These are phyloP conservation scores for Pinus tabuliformis DNA, from an alignment of 75 land plant species.

Conservation along the genomic window DNA sequence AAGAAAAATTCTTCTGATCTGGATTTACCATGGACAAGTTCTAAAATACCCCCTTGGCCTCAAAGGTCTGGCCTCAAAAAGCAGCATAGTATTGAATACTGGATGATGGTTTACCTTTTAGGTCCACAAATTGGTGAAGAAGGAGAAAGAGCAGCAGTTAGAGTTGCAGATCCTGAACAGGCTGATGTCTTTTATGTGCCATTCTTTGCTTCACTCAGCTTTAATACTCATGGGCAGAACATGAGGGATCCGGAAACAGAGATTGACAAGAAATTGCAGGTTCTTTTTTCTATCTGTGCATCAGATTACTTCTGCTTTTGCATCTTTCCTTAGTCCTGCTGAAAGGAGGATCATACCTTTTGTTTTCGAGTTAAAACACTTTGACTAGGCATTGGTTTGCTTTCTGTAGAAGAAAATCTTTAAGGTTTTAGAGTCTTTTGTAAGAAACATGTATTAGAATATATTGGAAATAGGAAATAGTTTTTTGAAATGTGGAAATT, in stretches of 20 bases:
- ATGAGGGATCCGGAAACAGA: constrained; percentile 71
- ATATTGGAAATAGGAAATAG: too few species aligned
- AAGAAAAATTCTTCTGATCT: constrained; percentile 20
- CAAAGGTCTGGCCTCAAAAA: constrained; percentile 46
- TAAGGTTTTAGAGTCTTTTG: too few species aligned
- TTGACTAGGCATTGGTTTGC: too few species aligned
- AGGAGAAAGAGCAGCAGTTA: constrained; percentile 39
- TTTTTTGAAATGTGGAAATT: too few species aligned
- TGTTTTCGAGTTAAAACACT: too few species aligned
- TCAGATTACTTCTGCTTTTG: not conserved
- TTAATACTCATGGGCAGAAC: constrained; percentile 56
- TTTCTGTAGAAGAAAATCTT: too few species aligned
- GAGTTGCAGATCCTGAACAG: constrained; percentile 62
- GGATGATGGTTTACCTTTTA: constrained; percentile 84
- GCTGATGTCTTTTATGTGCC: constrained; percentile 87
- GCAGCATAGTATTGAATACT: constrained; percentile 98
- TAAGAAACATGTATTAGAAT: too few species aligned
- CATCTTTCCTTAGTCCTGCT: not conserved
- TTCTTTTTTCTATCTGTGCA: not conserved
- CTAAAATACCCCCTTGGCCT: constrained; percentile 58
- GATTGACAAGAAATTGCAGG: constrained; percentile 58
- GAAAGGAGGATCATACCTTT: not conserved
- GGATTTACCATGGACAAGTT: constrained; percentile 29
- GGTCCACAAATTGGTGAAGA: constrained; percentile 16
- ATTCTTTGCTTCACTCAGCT: constrained; percentile 75